Percentiles rank a stretch among this genome's conserved stretches.
Conservation (phyloP, 83 land plant genomes). For the Diphasiastrum complanatum region DNA sequence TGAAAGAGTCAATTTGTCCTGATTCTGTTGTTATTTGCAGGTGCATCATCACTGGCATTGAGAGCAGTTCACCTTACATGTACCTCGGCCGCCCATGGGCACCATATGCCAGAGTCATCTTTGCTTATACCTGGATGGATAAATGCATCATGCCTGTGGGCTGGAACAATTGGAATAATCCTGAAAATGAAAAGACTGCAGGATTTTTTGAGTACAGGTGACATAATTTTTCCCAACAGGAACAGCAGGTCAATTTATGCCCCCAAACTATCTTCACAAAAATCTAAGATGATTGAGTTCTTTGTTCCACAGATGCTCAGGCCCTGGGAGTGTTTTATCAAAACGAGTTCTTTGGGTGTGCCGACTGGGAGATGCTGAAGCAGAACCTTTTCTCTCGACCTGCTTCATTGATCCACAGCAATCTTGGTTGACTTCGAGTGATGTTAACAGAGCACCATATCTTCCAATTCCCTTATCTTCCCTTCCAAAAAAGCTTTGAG, state of each 20-base stretch:
- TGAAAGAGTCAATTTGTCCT: too few species aligned
- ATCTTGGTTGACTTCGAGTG: conserved; percentile 28
- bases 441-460: conserved; percentile 43
- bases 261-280: too few species aligned
- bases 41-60: conserved; percentile 89
- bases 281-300: too few species aligned
- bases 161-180: conserved; percentile 89
- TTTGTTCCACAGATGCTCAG: conserved; percentile 29
- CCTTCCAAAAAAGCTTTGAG: too few species aligned
- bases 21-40: conserved; percentile 25
- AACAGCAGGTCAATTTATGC: too few species aligned
- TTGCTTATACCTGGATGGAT: conserved; percentile 80
- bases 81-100: conserved; percentile 96
- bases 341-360: conserved; percentile 24
- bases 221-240: too few species aligned
- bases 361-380: conserved; percentile 19
- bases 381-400: conserved; percentile 12
- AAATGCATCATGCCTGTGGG: conserved; percentile 66
- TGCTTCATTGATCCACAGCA: conserved; percentile 27
- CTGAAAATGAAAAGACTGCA: conserved; percentile 75
- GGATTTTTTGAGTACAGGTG: conserved; percentile 87
- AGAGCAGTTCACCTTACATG: conserved; percentile 41
- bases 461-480: too few species aligned
- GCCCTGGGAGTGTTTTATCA: conserved; percentile 28
- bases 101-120: conserved; percentile 80